Base-by-base conservation (phyloP, 2,329 filamentous ascomycete genomes). In the Cadophora sp. region DNA sequence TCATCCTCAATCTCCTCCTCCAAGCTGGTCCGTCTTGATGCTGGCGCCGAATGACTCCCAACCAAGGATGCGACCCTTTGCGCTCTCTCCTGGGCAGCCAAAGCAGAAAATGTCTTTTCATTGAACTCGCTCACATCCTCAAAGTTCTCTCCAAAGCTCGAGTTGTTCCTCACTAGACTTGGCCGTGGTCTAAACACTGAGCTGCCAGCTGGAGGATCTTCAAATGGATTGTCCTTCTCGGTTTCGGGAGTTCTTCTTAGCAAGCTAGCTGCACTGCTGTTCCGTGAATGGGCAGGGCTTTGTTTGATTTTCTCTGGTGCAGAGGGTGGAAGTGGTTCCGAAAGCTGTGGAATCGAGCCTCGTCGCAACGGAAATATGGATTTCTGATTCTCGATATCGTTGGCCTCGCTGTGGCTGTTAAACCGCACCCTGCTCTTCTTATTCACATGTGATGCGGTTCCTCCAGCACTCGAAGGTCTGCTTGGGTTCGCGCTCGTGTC, bases 401-500 rank as follows among this genome's bases (percentile, higher is more conserved):
- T 76, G 63, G 71, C 72, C 63, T 76, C 75, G 64, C 73, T 76
- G 27, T 71, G 73, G 56, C 71, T 74, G 61, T 77, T 76, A 68
- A 78, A 78, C 18, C 75, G 71, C 3, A 78, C 76, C 60, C 76
- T 72, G 47, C 70, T 66, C 68, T 68, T 68, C 36, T 61, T 73
- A 70, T 45, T 60, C 51, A 24, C 53, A 50, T 51, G 56, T 30
- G 50, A 53, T 16, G 47, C 62, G 30, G 59, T 55, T 7, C 67
- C 72, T 62, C 59, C 66, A 59, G 72, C 30, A 68, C 74, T 76
- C 1, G 61, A 62, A 11, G 74, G 71, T 22, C 74, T 72, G 64
- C 73, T 75, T 24, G 71, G 68, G 22, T 51, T 64, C 18, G 71
- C 61, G 60, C 73, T 75, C 9, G 68, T 68, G 1, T 72, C 65